phyloP scores from a whole-genome alignment of 1,139 yeast species.

The Hyphopichia burtonii region DNA sequence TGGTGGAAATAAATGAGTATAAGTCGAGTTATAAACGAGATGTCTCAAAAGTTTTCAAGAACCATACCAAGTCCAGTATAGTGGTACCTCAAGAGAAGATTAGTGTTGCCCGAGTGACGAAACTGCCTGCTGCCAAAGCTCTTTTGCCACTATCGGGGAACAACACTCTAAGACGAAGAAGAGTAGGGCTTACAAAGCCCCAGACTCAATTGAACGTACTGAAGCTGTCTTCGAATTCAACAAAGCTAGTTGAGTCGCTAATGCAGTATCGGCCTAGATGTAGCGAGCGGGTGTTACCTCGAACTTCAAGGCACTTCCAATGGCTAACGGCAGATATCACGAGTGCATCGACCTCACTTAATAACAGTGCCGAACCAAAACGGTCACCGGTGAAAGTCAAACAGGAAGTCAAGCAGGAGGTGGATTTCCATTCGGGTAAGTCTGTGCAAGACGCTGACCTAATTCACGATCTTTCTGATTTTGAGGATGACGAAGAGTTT shows the following conservation, averaged over 20 bases:
- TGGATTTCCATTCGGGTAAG: not conserved
- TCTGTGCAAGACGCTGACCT: conserved; percentile 10
- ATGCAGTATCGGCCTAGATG: not conserved
- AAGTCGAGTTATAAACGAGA: conserved; percentile 15
- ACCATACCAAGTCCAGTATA: not conserved
- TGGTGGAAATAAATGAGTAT: conserved; percentile 16
- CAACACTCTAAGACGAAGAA: not conserved
- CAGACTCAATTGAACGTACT: no score
- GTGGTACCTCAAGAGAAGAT: not conserved
- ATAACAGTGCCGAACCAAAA: not conserved
- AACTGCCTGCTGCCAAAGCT: not conserved
- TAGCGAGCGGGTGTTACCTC: not conserved
- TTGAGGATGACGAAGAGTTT: conserved; percentile 24
- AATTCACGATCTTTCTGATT: conserved; percentile 25
- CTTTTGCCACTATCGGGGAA: not conserved
- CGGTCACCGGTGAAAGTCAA: not conserved
- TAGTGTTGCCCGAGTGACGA: no score
- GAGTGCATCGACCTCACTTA: not conserved
- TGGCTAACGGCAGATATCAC: not conserved
- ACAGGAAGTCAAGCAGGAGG: not conserved
- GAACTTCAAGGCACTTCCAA: not conserved
- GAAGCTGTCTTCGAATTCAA: no score
- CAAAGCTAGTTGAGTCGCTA: not conserved
- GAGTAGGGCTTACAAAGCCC: not conserved
- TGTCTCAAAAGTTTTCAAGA: conserved; percentile 9